Evolutionary conservation across 1,284 basidiomycete genomes (phyloP), one percentile per base, ranked within the genome.

Genomic region (Boletus semigastroideus): DNA sequence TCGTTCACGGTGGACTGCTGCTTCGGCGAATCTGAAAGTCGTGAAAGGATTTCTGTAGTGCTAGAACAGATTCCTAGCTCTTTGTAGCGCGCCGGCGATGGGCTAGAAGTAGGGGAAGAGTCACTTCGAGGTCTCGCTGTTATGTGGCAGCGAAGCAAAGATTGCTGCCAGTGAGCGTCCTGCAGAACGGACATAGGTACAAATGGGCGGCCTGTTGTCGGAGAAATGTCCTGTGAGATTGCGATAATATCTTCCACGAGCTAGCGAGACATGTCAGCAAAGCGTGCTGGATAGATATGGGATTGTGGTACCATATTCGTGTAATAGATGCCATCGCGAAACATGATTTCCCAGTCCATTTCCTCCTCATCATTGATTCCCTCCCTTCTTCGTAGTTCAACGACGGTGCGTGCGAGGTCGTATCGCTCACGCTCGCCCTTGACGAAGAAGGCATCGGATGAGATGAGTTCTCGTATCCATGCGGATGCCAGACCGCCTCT

Each of bases 261-360:
- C 90, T 93, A 61, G 4, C 31, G 51, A 20, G 34, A 37, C 25
- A 51, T 50, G 56, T 63, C 44, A 57, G 42, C 19, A 53, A n/a
- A 16, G 41, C 49, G 17, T 16, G 4, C 27, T 33, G 17, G 13
- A 49, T 30, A 13, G 50, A 42, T 1, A 20, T 20, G 10, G 20
- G 20, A 42, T 13, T 5, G 19, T 11, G 8, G 14, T 59, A 91
- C 91, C 90, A 96, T 91, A 66, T 94, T 92, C 12, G 82, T 77
- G 67, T 96, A 97, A 71, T 94, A 90, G 27, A 97, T 92, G 5
- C 90, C 90, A 27, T 81, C 74, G 31, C 78, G 71, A 66, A 98
- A 96, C 61, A 96, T 78, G 51, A 73, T 76, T n/a, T 72, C 73
- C 77, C 89, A 92, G 57, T 84, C 77, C 31, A 57, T 66, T 61